Evolutionary conservation across 306 rosid genomes (phyloP), one percentile per base, ranked within the genome.

Genomic region (Vicia sativa): DNA sequence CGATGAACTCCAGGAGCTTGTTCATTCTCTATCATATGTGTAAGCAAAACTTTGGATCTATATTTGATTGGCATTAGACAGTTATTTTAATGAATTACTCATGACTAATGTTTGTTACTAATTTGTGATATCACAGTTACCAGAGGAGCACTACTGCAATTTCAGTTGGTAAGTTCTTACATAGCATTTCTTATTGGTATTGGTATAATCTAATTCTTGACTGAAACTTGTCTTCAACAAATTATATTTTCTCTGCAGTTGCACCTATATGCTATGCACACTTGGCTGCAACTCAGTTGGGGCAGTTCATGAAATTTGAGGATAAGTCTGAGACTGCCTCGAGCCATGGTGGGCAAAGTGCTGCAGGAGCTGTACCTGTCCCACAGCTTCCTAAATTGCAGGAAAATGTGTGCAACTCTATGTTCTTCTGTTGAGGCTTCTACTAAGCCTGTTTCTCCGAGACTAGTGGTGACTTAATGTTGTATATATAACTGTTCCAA

Each of bases 21-120:
- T 95, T 62, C 99, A 95, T 74, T 87, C 96, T n/a, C 84, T 95
- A 2, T 95, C 99, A 18, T 95, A 95, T 34, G 99, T 95, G 99
- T 95, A 84, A 90, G 99, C 75, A 45, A 7, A 77, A 42, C 2
- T 65, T 72, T 34, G 45, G 18, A 41, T 70, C 71, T 72, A 56
- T 72, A 56, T 15, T 35, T 43, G 48, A 11, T 67, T 71, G 35
- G 38, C 61, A 42, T 45, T 45, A 11, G 19, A 62, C 18, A 34
- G 37, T 19, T 31, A 41, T 66, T n/a, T 29, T n/a, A 5, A 11
- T 23, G 56, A 28, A 3, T 21, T 29, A 16, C 4, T 18, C 41
- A 4, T 2, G 19, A 14, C 13, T 13, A 29, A 58, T 49, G 34
- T 41, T 45, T 76, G 25, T 49, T 49, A n/a, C 44, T 59, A 72